These are phyloP conservation scores for Backusella luteola DNA, from an alignment of 192 early-diverging fungal genomes.

Conservation along the genomic window DNA sequence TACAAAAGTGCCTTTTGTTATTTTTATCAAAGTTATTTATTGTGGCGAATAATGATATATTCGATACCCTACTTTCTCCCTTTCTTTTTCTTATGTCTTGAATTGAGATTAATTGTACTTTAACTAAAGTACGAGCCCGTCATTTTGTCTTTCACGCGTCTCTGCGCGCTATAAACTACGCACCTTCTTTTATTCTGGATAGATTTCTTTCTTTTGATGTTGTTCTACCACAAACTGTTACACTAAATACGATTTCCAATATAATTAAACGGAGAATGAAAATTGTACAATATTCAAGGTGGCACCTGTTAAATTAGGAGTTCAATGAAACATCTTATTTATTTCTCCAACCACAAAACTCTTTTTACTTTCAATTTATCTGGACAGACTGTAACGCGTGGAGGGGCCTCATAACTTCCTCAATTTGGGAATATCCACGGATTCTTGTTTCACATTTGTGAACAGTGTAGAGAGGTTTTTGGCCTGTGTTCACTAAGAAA, in stretches of 20 bases:
- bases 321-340: neutral
- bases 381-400: neutral
- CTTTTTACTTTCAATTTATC: neutral
- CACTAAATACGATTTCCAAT: slow-evolving; percentile 1
- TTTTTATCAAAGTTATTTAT: neutral
- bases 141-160: neutral
- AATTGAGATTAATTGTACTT: neutral
- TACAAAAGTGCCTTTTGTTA: neutral
- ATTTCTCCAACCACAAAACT: neutral
- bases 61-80: neutral
- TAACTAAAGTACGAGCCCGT: neutral
- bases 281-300: neutral
- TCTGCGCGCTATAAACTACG: neutral
- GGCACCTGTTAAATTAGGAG: neutral
- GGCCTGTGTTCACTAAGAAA: neutral
- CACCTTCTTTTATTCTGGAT: neutral
- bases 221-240: neutral
- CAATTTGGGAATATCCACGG: neutral
- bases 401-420: neutral
- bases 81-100: neutral
- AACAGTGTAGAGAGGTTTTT: neutral
- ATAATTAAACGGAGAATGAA: slow-evolving; percentile 2
- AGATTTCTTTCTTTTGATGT: neutral
- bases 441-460: neutral
- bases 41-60: neutral